Evolutionary conservation across 305 asterid genomes (phyloP), one percentile per base, ranked within the genome.

Genomic region (Fraxinus nigra): DNA sequence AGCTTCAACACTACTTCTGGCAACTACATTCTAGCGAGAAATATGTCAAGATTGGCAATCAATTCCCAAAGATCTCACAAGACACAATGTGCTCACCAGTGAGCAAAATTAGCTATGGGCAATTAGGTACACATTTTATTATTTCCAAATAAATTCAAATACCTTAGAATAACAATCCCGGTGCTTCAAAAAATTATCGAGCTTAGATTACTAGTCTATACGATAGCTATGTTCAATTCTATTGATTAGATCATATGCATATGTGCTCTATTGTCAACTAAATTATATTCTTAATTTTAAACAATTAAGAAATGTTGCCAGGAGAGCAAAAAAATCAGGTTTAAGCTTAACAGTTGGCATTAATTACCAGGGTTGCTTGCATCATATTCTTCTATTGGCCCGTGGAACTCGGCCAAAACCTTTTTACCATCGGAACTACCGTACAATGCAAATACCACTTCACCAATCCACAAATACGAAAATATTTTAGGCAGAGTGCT

Each of bases 391-490:
- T 38, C 4, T 78, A 76, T 32, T 33, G 56, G 40, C 26, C 16
- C 5, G 40, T 38, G 30, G 69, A 40, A 20, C 46, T 81, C 37
- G 1, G 35, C 11, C 67, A 54, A 34, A 81, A 48, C 63, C 51
- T 20, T 11, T 30, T 14, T 40, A 77, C 43, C 61, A 40, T 43
- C 30, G 37, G 54, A 1, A 46, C 18, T 8, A 78, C 69, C 37
- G n/a, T 18, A 67, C 1, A 38, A 80, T 79, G 75, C 40, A 76
- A 51, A 78, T 22, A 72, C 43, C n/a, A 48, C 33, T 56, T 77
- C 54, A 72, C 73, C 69, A 85, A 43, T 72, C 78, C 63, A 70
- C 35, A 11, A 30, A 8, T 54, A 16, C 37, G 56, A 33, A 75
- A n/a, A 59, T 33, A 74, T 14, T 51, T n/a, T 81, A 35, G n/a